Evolutionary conservation across 306 rosid genomes (phyloP), one percentile per base, ranked within the genome.

Genomic region (Prunus mira): DNA sequence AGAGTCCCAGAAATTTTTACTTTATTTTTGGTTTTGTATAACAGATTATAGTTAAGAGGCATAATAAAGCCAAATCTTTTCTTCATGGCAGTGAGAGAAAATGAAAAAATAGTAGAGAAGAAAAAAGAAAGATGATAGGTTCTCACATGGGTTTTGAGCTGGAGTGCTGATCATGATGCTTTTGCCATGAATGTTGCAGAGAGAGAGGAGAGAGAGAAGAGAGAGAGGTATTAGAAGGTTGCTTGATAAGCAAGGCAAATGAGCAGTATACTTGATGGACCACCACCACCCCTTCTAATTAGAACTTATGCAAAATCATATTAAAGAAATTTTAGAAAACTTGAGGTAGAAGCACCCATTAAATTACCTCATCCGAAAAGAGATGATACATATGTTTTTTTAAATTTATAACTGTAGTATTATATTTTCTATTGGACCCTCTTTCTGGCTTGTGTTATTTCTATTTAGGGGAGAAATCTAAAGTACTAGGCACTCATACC

Each of bases 171-270:
- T 93, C 82, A 88, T 91, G 81, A 91, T 89, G 93, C 93, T 84
- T 88, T 89, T 85, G 91, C 91, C 90, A 88, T 93, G 96, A 88
- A 91, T 91, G 90, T 85, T 86, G 81, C 76, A 67, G 83, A 64
- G 76, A 76, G 83, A 73, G 78, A 80, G 81, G 83, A 73, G 78
- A 82, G 83, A 72, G 81, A 32, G 34, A 30, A 30, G 34, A 32
- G 38, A 72, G 83, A 66, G 77, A 61, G 51, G 72, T 65, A 79
- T 78, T 80, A 76, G 83, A 20, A 80, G 84, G 79, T 93, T 91
- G 97, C 97, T 93, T 93, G 93, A 89, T 76, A 78, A 74, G 87
- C 90, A 93, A 93, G 98, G 93, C 88, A 89, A 87, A 80, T 87
- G 86, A 88, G 85, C 89, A 76, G 84, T 80, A 79, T 86, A 88